Evolutionary conservation across 257 asterid genomes (phyloP).

Genomic region (Gentiana macrophylla): DNA sequence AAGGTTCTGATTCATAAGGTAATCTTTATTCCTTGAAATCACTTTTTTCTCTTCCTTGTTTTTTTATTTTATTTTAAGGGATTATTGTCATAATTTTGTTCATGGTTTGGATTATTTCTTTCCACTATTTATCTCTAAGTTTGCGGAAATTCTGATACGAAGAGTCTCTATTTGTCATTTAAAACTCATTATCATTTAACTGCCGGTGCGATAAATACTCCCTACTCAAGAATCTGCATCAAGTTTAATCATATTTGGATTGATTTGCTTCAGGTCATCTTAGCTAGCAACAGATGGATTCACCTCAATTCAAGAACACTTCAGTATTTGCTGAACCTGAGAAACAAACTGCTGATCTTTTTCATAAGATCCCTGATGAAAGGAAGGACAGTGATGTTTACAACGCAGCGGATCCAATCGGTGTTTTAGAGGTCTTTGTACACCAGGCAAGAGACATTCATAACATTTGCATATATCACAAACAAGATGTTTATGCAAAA

Average conservation of each 20-base stretch:
- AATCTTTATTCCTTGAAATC: too few species aligned
- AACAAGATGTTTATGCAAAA: conserved; percentile 92
- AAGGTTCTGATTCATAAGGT: conserved; percentile 4
- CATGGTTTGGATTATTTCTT: too few species aligned
- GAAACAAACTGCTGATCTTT: conserved; percentile 34
- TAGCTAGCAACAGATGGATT: conserved; percentile 50
- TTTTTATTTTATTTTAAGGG: not conserved
- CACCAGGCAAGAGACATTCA: conserved; percentile 91
- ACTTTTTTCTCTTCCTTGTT: not conserved
- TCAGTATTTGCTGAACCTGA: conserved; percentile 38
- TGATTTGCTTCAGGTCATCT: conserved; percentile 28
- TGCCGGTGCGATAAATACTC: too few species aligned
- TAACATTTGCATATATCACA: conserved; percentile 92
- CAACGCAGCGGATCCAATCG: conserved; percentile 32
- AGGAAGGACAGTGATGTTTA: conserved; percentile 23
- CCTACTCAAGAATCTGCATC: too few species aligned
- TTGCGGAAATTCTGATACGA: too few species aligned
- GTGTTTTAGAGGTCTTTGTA: conserved; percentile 69
- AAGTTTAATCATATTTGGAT: not conserved
- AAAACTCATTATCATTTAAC: too few species aligned
- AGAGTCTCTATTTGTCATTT: too few species aligned
- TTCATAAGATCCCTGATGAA: conserved; percentile 24
- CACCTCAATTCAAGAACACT: conserved; percentile 69
- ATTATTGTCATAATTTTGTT: too few species aligned
- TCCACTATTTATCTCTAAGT: too few species aligned